A percentile compares a stretch with the other conserved stretches of the same genome.
phyloP scores from a whole-genome alignment of 768 basidiomycete species.

The Mycena epipterygia region DNA sequence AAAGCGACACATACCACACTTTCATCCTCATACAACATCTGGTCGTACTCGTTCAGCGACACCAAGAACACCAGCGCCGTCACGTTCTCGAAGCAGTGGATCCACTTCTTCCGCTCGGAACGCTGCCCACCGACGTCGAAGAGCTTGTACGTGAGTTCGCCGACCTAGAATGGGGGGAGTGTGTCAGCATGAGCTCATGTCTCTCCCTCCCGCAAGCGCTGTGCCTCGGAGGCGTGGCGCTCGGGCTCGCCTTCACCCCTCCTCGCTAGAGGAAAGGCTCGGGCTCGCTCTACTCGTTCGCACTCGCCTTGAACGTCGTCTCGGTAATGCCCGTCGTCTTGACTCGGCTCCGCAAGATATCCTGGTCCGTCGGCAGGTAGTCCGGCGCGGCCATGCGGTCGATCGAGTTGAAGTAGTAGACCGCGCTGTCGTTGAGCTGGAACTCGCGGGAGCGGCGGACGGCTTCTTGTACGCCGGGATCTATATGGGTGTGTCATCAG shows the following conservation, averaged over 20 bases:
- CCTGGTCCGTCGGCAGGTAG: slow-evolving; percentile 95
- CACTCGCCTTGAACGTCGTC: slow-evolving; percentile 83
- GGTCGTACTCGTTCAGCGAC: slow-evolving; percentile 94
- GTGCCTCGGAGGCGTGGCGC: not conserved
- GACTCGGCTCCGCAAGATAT: slow-evolving; percentile 92
- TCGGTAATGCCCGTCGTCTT: slow-evolving; percentile 99
- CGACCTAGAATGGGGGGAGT: slow-evolving; percentile 65
- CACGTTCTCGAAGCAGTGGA: slow-evolving; percentile 95
- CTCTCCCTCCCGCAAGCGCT: too few relatives aligned
- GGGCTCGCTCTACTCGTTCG: too few relatives aligned
- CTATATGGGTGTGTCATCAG: too few relatives aligned
- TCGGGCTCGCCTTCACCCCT: too few relatives aligned
- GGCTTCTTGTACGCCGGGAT: slow-evolving; percentile 84
- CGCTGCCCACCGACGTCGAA: slow-evolving; percentile 94
- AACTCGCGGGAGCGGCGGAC: slow-evolving; percentile 91
- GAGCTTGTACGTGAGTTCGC: slow-evolving; percentile 93
- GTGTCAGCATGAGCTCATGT: not conserved
- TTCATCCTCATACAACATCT: slow-evolving; percentile 98
- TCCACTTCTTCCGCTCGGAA: slow-evolving; percentile 94
- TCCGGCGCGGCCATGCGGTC: slow-evolving; percentile 82
- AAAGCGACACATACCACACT: slow-evolving; percentile 85
- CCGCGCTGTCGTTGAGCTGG: slow-evolving; percentile 96
- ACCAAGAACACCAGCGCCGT: slow-evolving; percentile 95
- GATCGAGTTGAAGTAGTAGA: slow-evolving; percentile 96
- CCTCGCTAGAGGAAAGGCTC: too few relatives aligned